Percentiles rank a stretch among this genome's conserved stretches.
phyloP scores from a whole-genome alignment of 768 basidiomycete species.

The Boletus rubroflammeus region DNA sequence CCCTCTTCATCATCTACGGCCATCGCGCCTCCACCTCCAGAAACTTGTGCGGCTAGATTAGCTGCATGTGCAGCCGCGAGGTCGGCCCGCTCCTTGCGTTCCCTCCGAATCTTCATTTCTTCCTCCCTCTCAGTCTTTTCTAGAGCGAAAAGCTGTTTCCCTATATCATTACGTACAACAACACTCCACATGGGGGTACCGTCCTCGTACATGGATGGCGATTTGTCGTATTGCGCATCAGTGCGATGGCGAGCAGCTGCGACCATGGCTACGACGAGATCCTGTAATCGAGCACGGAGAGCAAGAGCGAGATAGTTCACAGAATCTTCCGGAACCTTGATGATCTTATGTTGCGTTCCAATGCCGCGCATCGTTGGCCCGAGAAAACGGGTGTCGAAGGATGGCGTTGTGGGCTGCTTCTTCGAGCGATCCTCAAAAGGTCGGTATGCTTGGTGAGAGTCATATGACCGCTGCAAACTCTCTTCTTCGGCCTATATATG shows the following conservation, averaged over 20 bases:
- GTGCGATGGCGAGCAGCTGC: slow-evolving; percentile 64
- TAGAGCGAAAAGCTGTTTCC: slow-evolving; percentile 69
- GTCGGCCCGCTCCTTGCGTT: slow-evolving; percentile 75
- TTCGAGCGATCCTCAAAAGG: slow-evolving; percentile 74
- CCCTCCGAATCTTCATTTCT: slow-evolving; percentile 67
- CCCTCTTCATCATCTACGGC: slow-evolving; percentile 46
- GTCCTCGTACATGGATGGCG: slow-evolving; percentile 62
- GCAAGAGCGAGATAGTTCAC: slow-evolving; percentile 79
- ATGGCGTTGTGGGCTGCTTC: slow-evolving; percentile 67
- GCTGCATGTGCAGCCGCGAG: slow-evolving; percentile 68
- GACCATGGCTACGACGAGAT: slow-evolving; percentile 65
- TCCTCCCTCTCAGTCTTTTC: slow-evolving; percentile 84
- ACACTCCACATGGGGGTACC: slow-evolving; percentile 81
- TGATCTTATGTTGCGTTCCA: slow-evolving; percentile 65
- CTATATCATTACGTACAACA: slow-evolving; percentile 71
- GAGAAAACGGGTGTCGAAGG: slow-evolving; percentile 65
- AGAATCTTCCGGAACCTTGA: slow-evolving; percentile 63
- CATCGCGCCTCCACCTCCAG: slow-evolving; percentile 31
- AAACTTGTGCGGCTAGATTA: slow-evolving; percentile 55
- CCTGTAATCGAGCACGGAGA: slow-evolving; percentile 69
- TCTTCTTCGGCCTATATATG: slow-evolving; percentile 79
- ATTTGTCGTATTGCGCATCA: slow-evolving; percentile 65
- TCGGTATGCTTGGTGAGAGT: slow-evolving; percentile 60
- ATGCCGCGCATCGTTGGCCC: slow-evolving; percentile 66
- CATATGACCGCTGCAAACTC: slow-evolving; percentile 62